A percentile compares a stretch with the other conserved stretches of the same genome.
Conservation (phyloP, 2,329 filamentous ascomycete genomes). For the Pseudogymnoascus sp. region DNA sequence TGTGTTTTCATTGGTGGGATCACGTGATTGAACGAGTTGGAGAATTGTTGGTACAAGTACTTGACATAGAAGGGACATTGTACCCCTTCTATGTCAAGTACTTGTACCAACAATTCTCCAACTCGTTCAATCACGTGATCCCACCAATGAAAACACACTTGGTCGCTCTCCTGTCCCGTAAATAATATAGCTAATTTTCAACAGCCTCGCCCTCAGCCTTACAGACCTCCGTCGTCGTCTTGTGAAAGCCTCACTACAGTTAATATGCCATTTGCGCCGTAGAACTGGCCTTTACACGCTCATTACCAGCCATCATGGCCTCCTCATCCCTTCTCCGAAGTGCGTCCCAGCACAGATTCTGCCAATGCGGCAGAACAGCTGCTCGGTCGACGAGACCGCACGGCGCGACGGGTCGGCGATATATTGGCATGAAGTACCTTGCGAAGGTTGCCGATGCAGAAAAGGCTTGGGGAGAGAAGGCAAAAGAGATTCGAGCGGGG, state of each 20-base stretch:
- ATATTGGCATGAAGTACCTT: constrained; percentile 29
- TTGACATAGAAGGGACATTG: no score
- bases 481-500: constrained; percentile 41
- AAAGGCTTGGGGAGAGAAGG: constrained; percentile 39
- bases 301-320: constrained; percentile 21
- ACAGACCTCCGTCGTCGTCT: neutral
- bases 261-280: neutral
- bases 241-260: neutral
- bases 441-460: constrained; percentile 24
- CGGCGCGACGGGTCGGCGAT: constrained; percentile 17
- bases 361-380: constrained; percentile 25
- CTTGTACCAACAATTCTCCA: neutral
- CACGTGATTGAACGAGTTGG: no score
- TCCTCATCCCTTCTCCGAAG: constrained; percentile 20
- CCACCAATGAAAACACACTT: neutral
- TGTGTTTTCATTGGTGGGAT: no score
- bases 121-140: neutral
- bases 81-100: neutral
- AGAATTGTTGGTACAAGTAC: no score
- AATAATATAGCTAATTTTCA: constrained; percentile 4
- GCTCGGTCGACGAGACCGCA: constrained; percentile 17
- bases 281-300: constrained; percentile 1
- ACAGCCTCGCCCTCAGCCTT: constrained; percentile 5
- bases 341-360: constrained; percentile 17
- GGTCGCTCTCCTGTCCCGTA: neutral